phyloP scores from a whole-genome alignment of 1,284 basidiomycete species.

The Rhodotorula sp. region DNA sequence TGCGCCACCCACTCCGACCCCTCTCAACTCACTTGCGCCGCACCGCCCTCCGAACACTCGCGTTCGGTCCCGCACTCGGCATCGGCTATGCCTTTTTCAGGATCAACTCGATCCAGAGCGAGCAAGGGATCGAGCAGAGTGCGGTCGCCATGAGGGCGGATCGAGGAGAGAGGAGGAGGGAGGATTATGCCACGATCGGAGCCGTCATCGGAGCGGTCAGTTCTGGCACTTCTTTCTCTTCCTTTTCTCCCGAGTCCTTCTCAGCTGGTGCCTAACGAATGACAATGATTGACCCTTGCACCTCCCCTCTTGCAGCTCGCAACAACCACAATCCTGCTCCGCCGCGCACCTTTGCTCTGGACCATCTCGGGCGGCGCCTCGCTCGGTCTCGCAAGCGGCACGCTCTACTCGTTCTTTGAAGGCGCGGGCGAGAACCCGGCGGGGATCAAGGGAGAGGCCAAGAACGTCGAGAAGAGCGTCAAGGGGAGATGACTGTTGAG shows the following conservation, averaged over 20 bases:
- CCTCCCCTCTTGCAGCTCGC: slow-evolving; percentile 15
- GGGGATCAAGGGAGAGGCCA: not conserved
- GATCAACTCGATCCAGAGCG: too few relatives aligned
- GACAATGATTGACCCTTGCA: not conserved
- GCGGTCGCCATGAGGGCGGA: not conserved
- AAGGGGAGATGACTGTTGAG: not conserved
- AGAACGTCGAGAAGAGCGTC: not conserved
- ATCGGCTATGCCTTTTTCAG: not conserved
- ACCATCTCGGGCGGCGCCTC: slow-evolving; percentile 30
- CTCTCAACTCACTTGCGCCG: not conserved
- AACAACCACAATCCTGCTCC: slow-evolving; percentile 37
- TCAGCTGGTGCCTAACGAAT: not conserved
- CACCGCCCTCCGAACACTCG: not conserved
- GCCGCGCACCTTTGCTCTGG: slow-evolving; percentile 32
- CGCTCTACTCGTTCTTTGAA: slow-evolving; percentile 14
- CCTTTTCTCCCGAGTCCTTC: not conserved
- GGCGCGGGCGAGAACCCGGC: not conserved
- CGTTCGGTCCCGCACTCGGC: not conserved
- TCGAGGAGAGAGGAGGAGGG: not conserved
- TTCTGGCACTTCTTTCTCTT: not conserved
- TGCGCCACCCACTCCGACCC: not conserved
- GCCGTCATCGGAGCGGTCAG: not conserved
- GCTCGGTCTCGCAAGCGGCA: slow-evolving; percentile 38
- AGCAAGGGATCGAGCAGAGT: not conserved
- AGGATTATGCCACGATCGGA: slow-evolving; percentile 2